These are phyloP conservation scores for Arthrobotrys iridis DNA, from an alignment of 2,329 filamentous ascomycete genomes.

Conservation along the genomic window DNA sequence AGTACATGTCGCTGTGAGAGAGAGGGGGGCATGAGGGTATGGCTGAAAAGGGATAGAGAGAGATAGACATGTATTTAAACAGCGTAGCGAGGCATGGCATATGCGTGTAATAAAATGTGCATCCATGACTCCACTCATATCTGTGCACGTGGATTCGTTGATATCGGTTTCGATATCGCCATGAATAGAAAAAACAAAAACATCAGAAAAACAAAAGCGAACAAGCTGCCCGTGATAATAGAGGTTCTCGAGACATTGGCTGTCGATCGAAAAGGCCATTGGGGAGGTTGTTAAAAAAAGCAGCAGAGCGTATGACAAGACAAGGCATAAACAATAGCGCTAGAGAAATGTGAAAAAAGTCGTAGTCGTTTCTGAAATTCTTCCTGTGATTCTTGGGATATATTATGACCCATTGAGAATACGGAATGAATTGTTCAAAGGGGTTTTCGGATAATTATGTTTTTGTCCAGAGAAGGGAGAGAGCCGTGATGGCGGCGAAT, in stretches of 20 bases:
- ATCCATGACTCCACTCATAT: slow-evolving; percentile 12
- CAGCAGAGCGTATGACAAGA: background rate
- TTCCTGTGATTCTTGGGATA: background rate
- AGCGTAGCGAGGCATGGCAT: background rate
- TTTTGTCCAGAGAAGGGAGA: background rate
- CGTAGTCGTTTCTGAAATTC: background rate
- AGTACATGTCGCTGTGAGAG: slow-evolving; percentile 1
- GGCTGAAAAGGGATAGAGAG: background rate
- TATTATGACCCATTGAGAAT: background rate
- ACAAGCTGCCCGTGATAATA: slow-evolving; percentile 12
- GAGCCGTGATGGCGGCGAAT: background rate
- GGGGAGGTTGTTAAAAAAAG: slow-evolving; percentile 17
- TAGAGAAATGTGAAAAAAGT: slow-evolving; percentile 18
- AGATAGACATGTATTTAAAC: slow-evolving; percentile 2
- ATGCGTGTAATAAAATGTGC: background rate
- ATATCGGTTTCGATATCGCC: slow-evolving; percentile 6
- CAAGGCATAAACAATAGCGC: slow-evolving; percentile 1
- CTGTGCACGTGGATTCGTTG: slow-evolving; percentile 12
- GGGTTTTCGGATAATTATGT: background rate
- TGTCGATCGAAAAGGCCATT: slow-evolving; percentile 2
- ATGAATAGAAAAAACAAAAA: slow-evolving; percentile 16
- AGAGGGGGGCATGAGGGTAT: background rate
- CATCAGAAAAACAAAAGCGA: background rate
- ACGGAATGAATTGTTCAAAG: background rate
- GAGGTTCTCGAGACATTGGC: slow-evolving; percentile 1